A percentile compares a stretch with the other conserved stretches of the same genome.
These are phyloP conservation scores for Neoboletus subvelutipes DNA, from an alignment of 768 basidiomycete genomes.

Conservation along the genomic window DNA sequence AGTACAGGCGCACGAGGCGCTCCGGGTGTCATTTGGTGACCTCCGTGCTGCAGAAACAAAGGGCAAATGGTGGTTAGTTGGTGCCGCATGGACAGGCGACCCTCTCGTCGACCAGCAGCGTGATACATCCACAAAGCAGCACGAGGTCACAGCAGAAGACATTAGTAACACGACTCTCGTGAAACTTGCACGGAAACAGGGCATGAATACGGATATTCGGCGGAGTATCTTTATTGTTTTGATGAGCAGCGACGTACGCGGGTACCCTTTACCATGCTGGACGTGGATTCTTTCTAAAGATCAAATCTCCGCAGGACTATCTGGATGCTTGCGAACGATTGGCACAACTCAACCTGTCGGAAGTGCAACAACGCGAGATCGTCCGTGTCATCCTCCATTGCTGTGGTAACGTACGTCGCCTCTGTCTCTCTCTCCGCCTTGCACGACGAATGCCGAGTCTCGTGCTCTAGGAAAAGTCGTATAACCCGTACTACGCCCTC, in stretches of 20 bases:
- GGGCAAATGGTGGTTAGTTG: conserved; percentile 99
- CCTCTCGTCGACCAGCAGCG: conserved; percentile 76
- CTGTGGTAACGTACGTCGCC: conserved; percentile 72
- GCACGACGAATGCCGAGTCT: not conserved
- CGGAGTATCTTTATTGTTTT: conserved; percentile 88
- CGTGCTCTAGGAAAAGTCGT: conserved; percentile 66
- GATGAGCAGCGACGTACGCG: conserved; percentile 90
- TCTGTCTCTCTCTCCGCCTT: not conserved
- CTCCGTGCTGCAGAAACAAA: conserved; percentile 78
- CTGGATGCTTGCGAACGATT: conserved; percentile 94
- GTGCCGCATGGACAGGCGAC: conserved; percentile 93
- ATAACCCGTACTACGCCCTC: conserved; percentile 95
- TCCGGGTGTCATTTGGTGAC: conserved; percentile 85
- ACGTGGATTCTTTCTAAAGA: not conserved
- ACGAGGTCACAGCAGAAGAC: conserved; percentile 31
- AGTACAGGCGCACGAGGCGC: conserved; percentile 84
- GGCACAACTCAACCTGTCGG: conserved; percentile 76
- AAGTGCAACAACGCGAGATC: conserved; percentile 92
- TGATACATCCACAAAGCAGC: conserved; percentile 17
- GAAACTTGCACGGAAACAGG: conserved; percentile 88
- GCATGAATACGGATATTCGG: conserved; percentile 98
- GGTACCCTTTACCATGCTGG: not conserved
- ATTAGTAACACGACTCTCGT: conserved; percentile 46
- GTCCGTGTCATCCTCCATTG: conserved; percentile 92
- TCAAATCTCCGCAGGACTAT: conserved; percentile 67